Percentiles rank a stretch among this genome's conserved stretches.
Evolutionary conservation across 495 filamentous ascomycete genomes (phyloP).

Genomic region (Penicillium argentinense): DNA sequence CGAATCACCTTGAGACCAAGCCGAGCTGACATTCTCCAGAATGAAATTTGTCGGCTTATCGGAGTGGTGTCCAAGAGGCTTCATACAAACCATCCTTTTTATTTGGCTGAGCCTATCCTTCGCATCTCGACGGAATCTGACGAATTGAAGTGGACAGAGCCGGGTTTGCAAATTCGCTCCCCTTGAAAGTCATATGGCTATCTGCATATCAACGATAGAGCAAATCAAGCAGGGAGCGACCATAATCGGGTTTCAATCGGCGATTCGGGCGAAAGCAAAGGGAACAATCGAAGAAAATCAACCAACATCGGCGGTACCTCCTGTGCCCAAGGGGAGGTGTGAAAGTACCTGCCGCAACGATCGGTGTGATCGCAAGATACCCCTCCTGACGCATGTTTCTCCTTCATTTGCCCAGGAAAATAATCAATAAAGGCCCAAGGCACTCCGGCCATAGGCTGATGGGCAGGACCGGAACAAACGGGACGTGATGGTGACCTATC

Average conservation of each 20-base stretch:
- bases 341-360: not conserved
- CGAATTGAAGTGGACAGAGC: not conserved
- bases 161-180: not conserved
- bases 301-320: too few relatives aligned
- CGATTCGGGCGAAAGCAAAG: not conserved
- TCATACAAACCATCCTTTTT: conserved; percentile 1
- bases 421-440: not conserved
- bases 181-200: conserved; percentile 11
- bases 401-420: not conserved
- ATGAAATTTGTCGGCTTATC: conserved; percentile 10
- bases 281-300: not conserved
- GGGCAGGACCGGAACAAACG: conserved; percentile 4
- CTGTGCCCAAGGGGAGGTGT: too few relatives aligned
- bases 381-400: not conserved
- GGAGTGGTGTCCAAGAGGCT: conserved; percentile 1
- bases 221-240: conserved; percentile 2
- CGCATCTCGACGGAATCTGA: conserved; percentile 13
- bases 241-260: not conserved
- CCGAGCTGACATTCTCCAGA: not conserved
- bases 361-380: not conserved
- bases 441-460: conserved; percentile 5
- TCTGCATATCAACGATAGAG: conserved; percentile 9
- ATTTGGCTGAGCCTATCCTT: conserved; percentile 6
- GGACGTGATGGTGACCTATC: conserved; percentile 5
- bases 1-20: not conserved